Evolutionary conservation across 1,139 yeast species (phyloP).

Genomic region (Debaryomyces udenii): DNA sequence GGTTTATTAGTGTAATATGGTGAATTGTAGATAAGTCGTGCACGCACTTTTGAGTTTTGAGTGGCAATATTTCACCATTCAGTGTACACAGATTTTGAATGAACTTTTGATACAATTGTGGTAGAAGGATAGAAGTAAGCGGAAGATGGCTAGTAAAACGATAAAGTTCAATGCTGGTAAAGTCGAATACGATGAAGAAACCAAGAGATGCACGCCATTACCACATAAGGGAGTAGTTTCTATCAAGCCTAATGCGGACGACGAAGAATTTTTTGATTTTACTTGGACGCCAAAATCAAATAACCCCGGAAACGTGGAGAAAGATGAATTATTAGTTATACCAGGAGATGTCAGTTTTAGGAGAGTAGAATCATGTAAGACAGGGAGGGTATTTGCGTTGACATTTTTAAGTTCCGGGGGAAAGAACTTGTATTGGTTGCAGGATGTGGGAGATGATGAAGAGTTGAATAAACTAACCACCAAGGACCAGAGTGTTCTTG

Average conservation of each 20-base stretch:
- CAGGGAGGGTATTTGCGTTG: conserved; percentile 86
- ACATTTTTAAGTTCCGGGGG: conserved; percentile 84
- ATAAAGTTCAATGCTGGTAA: conserved; percentile 81
- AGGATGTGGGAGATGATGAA: conserved; percentile 70
- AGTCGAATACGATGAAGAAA: conserved; percentile 70
- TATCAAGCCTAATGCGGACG: conserved; percentile 62
- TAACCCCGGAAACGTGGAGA: conserved; percentile 42
- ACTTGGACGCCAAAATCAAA: conserved; percentile 45
- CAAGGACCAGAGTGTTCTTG: conserved; percentile 59
- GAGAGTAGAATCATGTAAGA: conserved; percentile 69
- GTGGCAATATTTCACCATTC: conserved; percentile 8
- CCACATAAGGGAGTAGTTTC: conserved; percentile 76
- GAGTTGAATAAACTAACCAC: conserved; percentile 64
- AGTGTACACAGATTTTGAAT: too few relatives aligned
- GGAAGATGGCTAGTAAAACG: conserved; percentile 20
- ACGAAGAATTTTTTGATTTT: conserved; percentile 49
- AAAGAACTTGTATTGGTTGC: conserved; percentile 88
- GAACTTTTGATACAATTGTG: not conserved
- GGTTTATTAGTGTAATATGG: not conserved
- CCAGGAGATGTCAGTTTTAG: conserved; percentile 94
- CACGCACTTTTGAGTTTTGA: conserved; percentile 5
- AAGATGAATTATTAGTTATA: conserved; percentile 75
- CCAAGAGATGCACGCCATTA: conserved; percentile 73
- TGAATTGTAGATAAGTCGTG: conserved; percentile 4
- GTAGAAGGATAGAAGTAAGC: conserved; percentile 8